Evolutionary conservation across 129 eudicot genomes (phyloP), one percentile per base, ranked within the genome.

Genomic region (Tagetes erecta): DNA sequence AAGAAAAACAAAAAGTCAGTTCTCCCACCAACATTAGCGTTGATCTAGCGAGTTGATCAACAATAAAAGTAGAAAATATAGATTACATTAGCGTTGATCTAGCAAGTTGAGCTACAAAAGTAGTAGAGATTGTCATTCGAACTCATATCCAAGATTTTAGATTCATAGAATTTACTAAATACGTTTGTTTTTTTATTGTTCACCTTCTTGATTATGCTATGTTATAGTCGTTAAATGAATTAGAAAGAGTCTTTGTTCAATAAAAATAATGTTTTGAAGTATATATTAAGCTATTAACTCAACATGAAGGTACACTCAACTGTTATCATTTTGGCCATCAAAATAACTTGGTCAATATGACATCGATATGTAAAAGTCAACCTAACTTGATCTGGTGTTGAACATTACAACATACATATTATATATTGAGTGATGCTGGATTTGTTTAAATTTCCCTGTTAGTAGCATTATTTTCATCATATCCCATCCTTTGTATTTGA

Each of bases 11-110:
- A 27, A 27, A 73, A 50, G 30, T 31, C 10, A 49, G 80, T 60
- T 79, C 83, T 34, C 10, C 30, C 14, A 67, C 78, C 60, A 50
- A 47, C 67, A 49, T 73, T 7, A 85, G 79, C 68, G 41, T 60
- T 12, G 57, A 82, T 67, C 49, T 67, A 0, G 80, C 49, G 20
- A 80, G 86, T 14, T 81, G 74, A 80, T n/a, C 37, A 4, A 63
- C 14, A 67, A 44, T 8, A 31, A 44, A 8, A 55, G 36, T 76
- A 40, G 55, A 41, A 31, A 66, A 53, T 1, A 1, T 12, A 63
- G 36, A 72, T 20, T 20, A 47, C 67, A 49, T 73, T 7, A 85
- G 79, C 68, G 41, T 60, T 12, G 57, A 82, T 67, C 49, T 67
- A 0, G 80, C 49, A 12, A 80, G 86, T 14, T 81, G 74, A 80